Evolutionary conservation across 768 basidiomycete species (phyloP).

Genomic region (Chiua virens): DNA sequence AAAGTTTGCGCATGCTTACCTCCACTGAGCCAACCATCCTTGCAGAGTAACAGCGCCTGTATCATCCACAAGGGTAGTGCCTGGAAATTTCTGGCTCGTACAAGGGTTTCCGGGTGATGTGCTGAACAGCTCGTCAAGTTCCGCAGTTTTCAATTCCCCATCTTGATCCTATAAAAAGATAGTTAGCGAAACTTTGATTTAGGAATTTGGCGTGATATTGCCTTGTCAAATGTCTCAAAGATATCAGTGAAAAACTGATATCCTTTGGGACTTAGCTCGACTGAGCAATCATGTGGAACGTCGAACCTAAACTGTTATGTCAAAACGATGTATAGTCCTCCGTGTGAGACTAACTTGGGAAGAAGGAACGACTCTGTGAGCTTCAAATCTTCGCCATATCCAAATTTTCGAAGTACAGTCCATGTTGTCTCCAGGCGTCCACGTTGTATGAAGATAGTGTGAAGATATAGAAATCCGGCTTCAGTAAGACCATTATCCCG

Average conservation of each 20-base stretch:
- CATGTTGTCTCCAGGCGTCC: constrained; percentile 97
- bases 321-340: constrained; percentile 6
- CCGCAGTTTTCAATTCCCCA: constrained; percentile 80
- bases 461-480: constrained; percentile 89
- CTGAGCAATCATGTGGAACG: constrained; percentile 90
- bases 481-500: constrained; percentile 84
- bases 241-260: constrained; percentile 98
- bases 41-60: constrained; percentile 91
- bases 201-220: constrained; percentile 22
- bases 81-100: constrained; percentile 87
- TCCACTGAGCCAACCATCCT: constrained; percentile 99
- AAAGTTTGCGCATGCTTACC: constrained; percentile 47
- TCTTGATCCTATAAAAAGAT: constrained; percentile 74
- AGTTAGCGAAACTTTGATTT: background rate
- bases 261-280: constrained; percentile 90
- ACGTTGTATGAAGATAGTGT: constrained; percentile 95
- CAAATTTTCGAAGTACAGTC: constrained; percentile 93
- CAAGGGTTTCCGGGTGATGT: constrained; percentile 98
- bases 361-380: constrained; percentile 84
- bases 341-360: constrained; percentile 69
- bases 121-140: constrained; percentile 86
- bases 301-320: constrained; percentile 65
- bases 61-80: constrained; percentile 85
- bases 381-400: constrained; percentile 92
- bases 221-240: constrained; percentile 95